These are phyloP conservation scores for Sisymbrium irio DNA, from an alignment of 345 rosid species.

Conservation along the genomic window DNA sequence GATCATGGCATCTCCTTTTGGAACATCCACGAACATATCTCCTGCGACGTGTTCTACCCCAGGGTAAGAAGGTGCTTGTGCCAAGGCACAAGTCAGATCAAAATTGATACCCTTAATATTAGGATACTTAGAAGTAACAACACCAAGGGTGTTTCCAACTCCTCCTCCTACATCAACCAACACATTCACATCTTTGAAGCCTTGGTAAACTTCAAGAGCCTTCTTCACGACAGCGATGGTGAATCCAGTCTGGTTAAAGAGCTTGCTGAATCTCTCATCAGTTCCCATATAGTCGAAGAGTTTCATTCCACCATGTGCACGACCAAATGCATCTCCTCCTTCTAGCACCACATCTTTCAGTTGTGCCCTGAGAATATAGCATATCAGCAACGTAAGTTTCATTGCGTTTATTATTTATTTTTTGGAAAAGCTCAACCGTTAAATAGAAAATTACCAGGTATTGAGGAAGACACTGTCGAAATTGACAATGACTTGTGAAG, in stretches of 20 bases:
- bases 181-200: slow-evolving; percentile 45
- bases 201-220: slow-evolving; percentile 50
- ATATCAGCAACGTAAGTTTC: not conserved
- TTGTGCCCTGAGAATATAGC: slow-evolving; percentile 32
- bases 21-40: slow-evolving; percentile 77
- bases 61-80: slow-evolving; percentile 38
- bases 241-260: slow-evolving; percentile 49
- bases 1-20: slow-evolving; percentile 77
- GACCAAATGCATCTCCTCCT: slow-evolving; percentile 66
- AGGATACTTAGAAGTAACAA: slow-evolving; percentile 52
- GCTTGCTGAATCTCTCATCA: slow-evolving; percentile 50
- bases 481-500: slow-evolving; percentile 39
- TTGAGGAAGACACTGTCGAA: slow-evolving; percentile 43
- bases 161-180: slow-evolving; percentile 76
- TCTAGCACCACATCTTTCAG: slow-evolving; percentile 51
- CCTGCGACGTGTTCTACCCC: slow-evolving; percentile 70
- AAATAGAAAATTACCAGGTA: slow-evolving; percentile 36
- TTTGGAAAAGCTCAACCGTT: not conserved
- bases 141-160: slow-evolving; percentile 46
- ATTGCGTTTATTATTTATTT: not conserved
- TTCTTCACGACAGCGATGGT: slow-evolving; percentile 47
- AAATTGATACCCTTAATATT: slow-evolving; percentile 48
- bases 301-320: slow-evolving; percentile 52
- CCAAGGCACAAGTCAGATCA: slow-evolving; percentile 39
- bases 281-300: slow-evolving; percentile 45